phyloP scores from a whole-genome alignment of 129 eudicot species.

The Ambrosia trifida region DNA sequence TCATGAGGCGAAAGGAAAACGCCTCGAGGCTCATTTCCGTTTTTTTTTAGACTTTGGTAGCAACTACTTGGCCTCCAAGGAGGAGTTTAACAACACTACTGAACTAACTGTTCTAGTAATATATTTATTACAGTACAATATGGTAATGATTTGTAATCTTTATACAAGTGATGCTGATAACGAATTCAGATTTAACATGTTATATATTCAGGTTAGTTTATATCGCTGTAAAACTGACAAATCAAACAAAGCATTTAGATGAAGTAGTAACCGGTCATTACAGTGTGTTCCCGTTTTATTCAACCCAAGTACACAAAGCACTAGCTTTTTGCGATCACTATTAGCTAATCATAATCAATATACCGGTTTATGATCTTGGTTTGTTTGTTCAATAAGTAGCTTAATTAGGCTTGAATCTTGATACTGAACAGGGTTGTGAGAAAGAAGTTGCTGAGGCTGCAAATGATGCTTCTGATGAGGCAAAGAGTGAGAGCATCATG shows the following conservation, averaged over 20 bases:
- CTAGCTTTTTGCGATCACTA: background rate
- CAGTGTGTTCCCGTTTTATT: background rate
- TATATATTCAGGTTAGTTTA: background rate
- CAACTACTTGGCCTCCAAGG: no score
- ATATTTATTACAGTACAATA: background rate
- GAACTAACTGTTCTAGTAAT: background rate
- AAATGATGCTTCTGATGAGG: slow-evolving; percentile 50
- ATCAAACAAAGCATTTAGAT: background rate
- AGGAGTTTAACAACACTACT: no score
- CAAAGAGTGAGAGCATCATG: slow-evolving; percentile 52
- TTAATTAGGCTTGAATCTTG: background rate
- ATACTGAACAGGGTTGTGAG: slow-evolving; percentile 54
- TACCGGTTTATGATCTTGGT: background rate
- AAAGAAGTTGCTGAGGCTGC: slow-evolving; percentile 59
- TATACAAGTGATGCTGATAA: background rate
- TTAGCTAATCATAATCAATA: background rate
- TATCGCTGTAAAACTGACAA: background rate
- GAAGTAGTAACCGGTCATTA: background rate
- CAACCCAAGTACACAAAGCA: background rate
- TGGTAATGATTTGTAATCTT: background rate
- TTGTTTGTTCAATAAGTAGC: background rate
- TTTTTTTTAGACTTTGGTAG: no score
- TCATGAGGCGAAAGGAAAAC: no score
- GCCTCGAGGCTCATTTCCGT: no score
- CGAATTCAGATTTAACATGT: background rate